Base-by-base conservation (phyloP, 83 land plant species). In the Thuja plicata region DNA sequence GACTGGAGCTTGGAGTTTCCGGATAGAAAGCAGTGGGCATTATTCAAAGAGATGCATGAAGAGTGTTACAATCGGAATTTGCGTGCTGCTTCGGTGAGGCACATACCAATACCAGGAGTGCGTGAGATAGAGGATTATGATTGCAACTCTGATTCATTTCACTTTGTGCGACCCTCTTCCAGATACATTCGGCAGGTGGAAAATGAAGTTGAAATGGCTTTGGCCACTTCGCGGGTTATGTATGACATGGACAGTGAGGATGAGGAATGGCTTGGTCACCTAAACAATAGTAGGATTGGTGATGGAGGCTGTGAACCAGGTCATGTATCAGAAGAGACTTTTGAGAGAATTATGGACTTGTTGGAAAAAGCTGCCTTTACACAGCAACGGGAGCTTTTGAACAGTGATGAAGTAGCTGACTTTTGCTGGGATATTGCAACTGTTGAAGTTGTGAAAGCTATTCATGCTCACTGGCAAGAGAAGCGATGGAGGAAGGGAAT, bases 211-310 rank as follows among this genome's bases (percentile, higher is more conserved):
- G 99, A 97, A 35, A 86, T 94, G 94, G 99, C 99, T 13, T 87
- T 98, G 90, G 91, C 94, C 87, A 91, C 93, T 66, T 89, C 94
- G 27, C 88, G 90, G 74, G 93, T 96, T 37, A 81, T 97, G 74
- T 98, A 98, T 93, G 99, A 98, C 88, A 95, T 98, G 99, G 99
- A 98, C 82, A 95, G 95, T 91, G 99, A 96, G 87, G 99, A 98
- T 92, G 99, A 98, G 84, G 92, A 91, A 81, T 97, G 97, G 97
- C 85, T 98, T 84, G 87, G 71, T 52, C 83, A 92, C 74, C 88
- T 87, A 41, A 92, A 87, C 37, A 91, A 41, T 82, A 89, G 94
- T 79, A 89, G 87, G 55, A 89, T 89, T 45, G 32, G 37, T 88
- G 92, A 66, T 70, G 89, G 66, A 37, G 86, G 84, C 70, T 37